A percentile compares a stretch with the other conserved stretches of the same genome.
phyloP scores from a whole-genome alignment of 2,329 filamentous ascomycete genomes.

The Tolypocladium paradoxum region DNA sequence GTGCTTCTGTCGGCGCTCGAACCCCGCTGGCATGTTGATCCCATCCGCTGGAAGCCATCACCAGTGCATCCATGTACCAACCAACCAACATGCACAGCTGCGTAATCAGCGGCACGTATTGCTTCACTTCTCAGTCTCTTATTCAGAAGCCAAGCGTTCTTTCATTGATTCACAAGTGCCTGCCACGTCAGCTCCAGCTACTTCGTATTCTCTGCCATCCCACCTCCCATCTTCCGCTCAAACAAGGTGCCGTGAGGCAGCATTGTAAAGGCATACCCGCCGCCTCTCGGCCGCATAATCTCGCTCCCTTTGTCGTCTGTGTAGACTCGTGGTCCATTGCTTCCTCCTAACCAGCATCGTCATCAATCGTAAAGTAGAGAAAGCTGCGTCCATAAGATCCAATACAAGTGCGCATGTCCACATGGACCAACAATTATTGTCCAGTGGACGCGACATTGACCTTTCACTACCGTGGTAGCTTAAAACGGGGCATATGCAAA shows the following conservation, averaged over 20 bases:
- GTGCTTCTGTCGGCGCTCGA: neutral
- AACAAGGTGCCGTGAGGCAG: slow-evolving; percentile 38
- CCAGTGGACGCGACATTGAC: neutral
- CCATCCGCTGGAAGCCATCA: slow-evolving; percentile 6
- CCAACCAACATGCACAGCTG: neutral
- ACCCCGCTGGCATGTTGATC: neutral
- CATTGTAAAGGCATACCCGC: slow-evolving; percentile 24
- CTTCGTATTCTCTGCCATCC: neutral
- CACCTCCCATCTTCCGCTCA: slow-evolving; percentile 4
- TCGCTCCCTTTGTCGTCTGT: slow-evolving; percentile 6
- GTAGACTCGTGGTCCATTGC: neutral
- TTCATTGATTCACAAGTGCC: neutral
- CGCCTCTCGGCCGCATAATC: neutral
- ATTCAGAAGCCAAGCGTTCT: neutral
- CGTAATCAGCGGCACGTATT: neutral
- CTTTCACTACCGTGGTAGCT: neutral
- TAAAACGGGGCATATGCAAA: neutral
- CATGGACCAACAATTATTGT: neutral
- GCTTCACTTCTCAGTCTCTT: neutral
- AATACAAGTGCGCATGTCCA: neutral
- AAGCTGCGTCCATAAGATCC: neutral
- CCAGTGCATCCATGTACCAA: no score
- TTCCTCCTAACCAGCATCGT: slow-evolving; percentile 2
- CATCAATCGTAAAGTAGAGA: slow-evolving; percentile 8
- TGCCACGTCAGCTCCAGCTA: neutral